Conservation (phyloP, 257 asterid genomes). For the Nicotiana sylvestris region DNA sequence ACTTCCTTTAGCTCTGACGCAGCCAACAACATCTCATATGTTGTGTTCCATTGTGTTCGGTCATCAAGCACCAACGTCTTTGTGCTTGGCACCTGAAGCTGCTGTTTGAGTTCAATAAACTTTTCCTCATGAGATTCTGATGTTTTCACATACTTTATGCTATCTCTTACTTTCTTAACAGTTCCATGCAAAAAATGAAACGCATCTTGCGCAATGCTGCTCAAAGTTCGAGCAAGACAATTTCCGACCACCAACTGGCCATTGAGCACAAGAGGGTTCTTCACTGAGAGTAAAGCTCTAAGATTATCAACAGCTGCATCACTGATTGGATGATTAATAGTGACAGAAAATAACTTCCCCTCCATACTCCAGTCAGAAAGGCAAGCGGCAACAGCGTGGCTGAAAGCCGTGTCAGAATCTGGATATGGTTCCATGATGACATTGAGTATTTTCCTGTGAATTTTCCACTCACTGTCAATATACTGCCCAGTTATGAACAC, state of each 20-base stretch:
- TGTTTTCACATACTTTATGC: constrained; percentile 84
- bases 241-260: constrained; percentile 77
- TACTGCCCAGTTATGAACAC: constrained; percentile 79
- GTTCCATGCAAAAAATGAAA: constrained; percentile 40
- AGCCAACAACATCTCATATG: constrained; percentile 79
- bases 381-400: constrained; percentile 88
- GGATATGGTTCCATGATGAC: constrained; percentile 91
- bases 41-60: constrained; percentile 82
- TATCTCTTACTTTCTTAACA: constrained; percentile 70
- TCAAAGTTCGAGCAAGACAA: constrained; percentile 79
- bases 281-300: constrained; percentile 73
- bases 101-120: constrained; percentile 72
- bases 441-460: constrained; percentile 78
- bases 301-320: constrained; percentile 64
- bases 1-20: constrained; percentile 86
- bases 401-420: constrained; percentile 75
- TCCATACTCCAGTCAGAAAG: constrained; percentile 87
- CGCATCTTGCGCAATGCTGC: constrained; percentile 64
- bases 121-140: constrained; percentile 82
- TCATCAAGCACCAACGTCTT: constrained; percentile 68
- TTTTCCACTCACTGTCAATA: constrained; percentile 84
- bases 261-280: constrained; percentile 69
- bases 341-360: constrained; percentile 76
- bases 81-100: constrained; percentile 88
- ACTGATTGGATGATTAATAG: constrained; percentile 54